These are phyloP conservation scores for Verbascum thapsus DNA, from an alignment of 257 asterid species.

Conservation along the genomic window DNA sequence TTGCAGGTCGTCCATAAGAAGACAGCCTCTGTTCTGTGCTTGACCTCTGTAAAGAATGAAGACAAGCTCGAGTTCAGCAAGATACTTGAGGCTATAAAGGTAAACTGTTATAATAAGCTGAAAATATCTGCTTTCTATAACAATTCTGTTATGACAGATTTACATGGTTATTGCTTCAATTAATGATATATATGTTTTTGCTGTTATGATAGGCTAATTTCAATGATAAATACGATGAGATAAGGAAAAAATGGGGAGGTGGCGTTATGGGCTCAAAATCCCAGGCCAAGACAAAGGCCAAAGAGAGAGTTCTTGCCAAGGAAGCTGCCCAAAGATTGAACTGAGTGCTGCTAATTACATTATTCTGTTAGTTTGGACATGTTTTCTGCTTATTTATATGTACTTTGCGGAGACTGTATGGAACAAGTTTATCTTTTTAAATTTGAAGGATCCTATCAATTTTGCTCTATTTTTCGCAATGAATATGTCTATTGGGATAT, in stretches of 20 bases:
- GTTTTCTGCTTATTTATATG: too few species aligned
- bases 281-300: conserved; percentile 47
- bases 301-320: conserved; percentile 45
- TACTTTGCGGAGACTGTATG: too few species aligned
- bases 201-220: conserved; percentile 41
- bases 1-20: conserved; percentile 55
- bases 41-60: conserved; percentile 56
- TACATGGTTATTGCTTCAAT: not conserved
- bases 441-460: too few species aligned
- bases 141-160: not conserved
- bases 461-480: too few species aligned
- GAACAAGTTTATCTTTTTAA: too few species aligned
- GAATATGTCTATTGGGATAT: too few species aligned
- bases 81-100: conserved; percentile 58
- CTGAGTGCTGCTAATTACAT: conserved; percentile 1
- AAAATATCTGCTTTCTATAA: not conserved
- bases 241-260: conserved; percentile 60
- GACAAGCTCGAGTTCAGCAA: conserved; percentile 57
- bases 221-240: conserved; percentile 51
- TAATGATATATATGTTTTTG: not conserved
- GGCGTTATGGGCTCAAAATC: conserved; percentile 62
- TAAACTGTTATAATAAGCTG: not conserved
- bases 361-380: not conserved
- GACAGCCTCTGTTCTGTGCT: conserved; percentile 52
- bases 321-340: conserved; percentile 50